Conservation (phyloP, 2,329 filamentous ascomycete genomes). For the Xylaria sp. region DNA sequence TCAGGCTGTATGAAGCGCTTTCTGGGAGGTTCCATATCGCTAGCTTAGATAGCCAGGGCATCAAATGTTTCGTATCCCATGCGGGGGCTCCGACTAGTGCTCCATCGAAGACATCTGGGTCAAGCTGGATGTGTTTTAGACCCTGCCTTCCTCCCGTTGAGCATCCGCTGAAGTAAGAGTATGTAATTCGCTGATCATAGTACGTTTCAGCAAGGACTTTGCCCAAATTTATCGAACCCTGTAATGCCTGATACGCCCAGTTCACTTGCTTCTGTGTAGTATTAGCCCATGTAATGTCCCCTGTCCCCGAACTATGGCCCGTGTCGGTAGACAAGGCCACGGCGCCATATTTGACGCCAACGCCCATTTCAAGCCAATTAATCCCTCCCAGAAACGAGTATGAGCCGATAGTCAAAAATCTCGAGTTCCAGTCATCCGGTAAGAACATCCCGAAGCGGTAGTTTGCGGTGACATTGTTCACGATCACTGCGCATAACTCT, state of each 20-base stretch:
- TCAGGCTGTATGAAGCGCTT: slow-evolving; percentile 53
- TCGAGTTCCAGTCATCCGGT: slow-evolving; percentile 46
- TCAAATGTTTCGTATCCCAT: slow-evolving; percentile 60
- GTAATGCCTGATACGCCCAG: slow-evolving; percentile 50
- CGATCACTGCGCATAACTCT: slow-evolving; percentile 44
- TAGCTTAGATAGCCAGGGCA: slow-evolving; percentile 52
- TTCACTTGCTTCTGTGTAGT: slow-evolving; percentile 47
- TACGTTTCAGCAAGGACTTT: slow-evolving; percentile 57
- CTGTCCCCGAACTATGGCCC: slow-evolving; percentile 47
- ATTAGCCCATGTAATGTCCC: slow-evolving; percentile 50
- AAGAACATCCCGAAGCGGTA: slow-evolving; percentile 49
- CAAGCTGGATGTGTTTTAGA: slow-evolving; percentile 56
- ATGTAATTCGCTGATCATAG: slow-evolving; percentile 54
- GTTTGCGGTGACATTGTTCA: slow-evolving; percentile 43
- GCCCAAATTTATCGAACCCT: slow-evolving; percentile 57
- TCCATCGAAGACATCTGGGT: slow-evolving; percentile 63
- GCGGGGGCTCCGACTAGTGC: slow-evolving; percentile 58
- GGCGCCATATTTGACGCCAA: slow-evolving; percentile 41
- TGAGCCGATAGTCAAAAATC: slow-evolving; percentile 43
- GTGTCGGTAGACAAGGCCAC: slow-evolving; percentile 52
- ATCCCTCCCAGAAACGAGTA: slow-evolving; percentile 47
- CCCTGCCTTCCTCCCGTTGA: slow-evolving; percentile 66
- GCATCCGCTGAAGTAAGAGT: slow-evolving; percentile 63
- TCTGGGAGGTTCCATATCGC: slow-evolving; percentile 57
- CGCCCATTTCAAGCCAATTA: slow-evolving; percentile 48